A percentile compares a stretch with the other conserved stretches of the same genome.
Evolutionary conservation across 352 stramenopile species (phyloP).

Genomic region (Phytophthora sojae): DNA sequence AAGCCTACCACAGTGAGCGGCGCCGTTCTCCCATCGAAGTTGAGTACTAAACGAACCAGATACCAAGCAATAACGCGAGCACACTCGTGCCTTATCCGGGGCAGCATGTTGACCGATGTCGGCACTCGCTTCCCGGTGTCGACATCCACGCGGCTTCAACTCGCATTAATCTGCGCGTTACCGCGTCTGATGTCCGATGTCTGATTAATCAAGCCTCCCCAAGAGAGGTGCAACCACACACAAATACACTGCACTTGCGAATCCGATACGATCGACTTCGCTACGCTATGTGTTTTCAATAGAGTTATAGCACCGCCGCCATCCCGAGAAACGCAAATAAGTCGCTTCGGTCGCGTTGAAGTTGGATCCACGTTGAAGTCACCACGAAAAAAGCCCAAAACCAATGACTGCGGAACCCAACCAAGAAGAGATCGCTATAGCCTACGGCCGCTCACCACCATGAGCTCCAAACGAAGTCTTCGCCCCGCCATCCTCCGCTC

Average conservation of each 20-base stretch:
- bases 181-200: background rate
- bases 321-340: slow-evolving; percentile 40
- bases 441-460: background rate
- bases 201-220: slow-evolving; percentile 1
- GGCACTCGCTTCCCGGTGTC: background rate
- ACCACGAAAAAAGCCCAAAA: background rate
- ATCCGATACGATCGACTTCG: background rate
- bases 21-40: background rate
- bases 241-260: slow-evolving; percentile 9
- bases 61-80: background rate
- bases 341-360: slow-evolving; percentile 38
- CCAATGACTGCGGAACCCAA: background rate
- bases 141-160: slow-evolving; percentile 4
- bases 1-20: background rate
- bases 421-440: background rate
- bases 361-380: slow-evolving; percentile 29
- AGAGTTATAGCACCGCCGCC: background rate
- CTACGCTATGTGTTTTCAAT: background rate
- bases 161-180: slow-evolving; percentile 28
- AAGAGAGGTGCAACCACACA: background rate
- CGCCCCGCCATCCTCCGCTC: slow-evolving; percentile 8
- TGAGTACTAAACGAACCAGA: background rate
- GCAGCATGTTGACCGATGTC: background rate
- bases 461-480: background rate
- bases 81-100: too few relatives aligned